Base-by-base conservation (phyloP, 148 eudicot genomes). In the Simmondsia chinensis region DNA sequence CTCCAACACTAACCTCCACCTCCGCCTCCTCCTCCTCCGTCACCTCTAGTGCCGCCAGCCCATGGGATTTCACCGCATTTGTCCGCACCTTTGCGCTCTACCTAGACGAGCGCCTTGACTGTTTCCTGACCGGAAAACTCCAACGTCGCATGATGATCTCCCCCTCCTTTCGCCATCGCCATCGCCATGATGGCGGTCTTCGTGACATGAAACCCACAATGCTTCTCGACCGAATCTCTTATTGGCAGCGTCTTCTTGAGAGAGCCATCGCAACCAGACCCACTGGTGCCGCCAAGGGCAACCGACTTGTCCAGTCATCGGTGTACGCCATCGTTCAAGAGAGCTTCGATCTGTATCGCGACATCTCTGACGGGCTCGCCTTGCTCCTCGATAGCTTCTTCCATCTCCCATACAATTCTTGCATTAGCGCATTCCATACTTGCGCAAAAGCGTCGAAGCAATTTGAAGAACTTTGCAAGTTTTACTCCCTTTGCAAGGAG, bases 41-140 rank as follows among this genome's bases (percentile, higher is more conserved):
- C n/a, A n/a, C n/a, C n/a, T n/a, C n/a, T n/a, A n/a, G n/a, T n/a
- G n/a, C n/a, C n/a, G n/a, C n/a, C n/a, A n/a, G 74, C 54, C 89
- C 85, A 1, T 84, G 95, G 97, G 93, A 89, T 31, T 89, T 65
- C 50, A 89, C 95, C 4, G 77, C 87, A 5, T 89, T 84, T 31
- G 75, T 89, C 2, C 37, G 95, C 0, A 75, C 82, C 0, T 78
- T 89, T 9, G 84, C 93, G 0, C 66, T 84, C 4, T 89, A 84
- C 42, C 72, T 89, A 0, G 95, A 89, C 12, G 95, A 89, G 40
- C 76, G 97, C 0, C 59, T 89, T 10, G 94, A 89, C 30, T 84
- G 94, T 39, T 83, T 89, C 36, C 66, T 89, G 4, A 89, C 95
- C 0, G 95, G 97, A n/a, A 84, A 78, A 57, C 77, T 89, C 13